These are phyloP conservation scores for Scutellaria baicalensis DNA, from an alignment of 257 asterid genomes.

Conservation along the genomic window DNA sequence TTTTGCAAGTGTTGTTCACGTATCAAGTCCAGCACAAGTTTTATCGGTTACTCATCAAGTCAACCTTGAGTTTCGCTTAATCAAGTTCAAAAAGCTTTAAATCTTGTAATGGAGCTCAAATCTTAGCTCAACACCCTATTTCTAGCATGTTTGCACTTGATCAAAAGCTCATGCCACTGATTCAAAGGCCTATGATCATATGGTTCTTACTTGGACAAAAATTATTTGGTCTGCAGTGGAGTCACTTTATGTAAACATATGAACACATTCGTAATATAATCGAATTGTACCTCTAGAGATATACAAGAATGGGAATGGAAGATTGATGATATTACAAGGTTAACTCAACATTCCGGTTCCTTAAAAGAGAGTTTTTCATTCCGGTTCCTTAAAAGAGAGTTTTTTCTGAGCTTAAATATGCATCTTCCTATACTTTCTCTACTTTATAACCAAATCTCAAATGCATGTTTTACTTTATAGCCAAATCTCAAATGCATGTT, in stretches of 20 bases:
- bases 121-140: no score
- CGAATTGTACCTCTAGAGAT: neutral
- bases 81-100: no score
- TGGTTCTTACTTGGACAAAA: neutral
- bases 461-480: no score
- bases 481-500: no score
- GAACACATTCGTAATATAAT: neutral
- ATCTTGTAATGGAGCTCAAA: no score
- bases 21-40: no score
- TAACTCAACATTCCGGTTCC: neutral
- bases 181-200: neutral
- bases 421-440: no score
- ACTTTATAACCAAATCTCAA: no score
- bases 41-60: no score
- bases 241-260: neutral
- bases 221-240: neutral
- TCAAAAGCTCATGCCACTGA: neutral
- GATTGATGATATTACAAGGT: neutral
- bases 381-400: no score
- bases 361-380: neutral
- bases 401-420: constrained; percentile 7
- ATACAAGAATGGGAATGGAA: neutral
- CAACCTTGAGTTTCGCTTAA: no score
- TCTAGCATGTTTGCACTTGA: neutral
- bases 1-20: no score